Conservation (phyloP, 805 yeast genomes). For the Candida argentea region DNA sequence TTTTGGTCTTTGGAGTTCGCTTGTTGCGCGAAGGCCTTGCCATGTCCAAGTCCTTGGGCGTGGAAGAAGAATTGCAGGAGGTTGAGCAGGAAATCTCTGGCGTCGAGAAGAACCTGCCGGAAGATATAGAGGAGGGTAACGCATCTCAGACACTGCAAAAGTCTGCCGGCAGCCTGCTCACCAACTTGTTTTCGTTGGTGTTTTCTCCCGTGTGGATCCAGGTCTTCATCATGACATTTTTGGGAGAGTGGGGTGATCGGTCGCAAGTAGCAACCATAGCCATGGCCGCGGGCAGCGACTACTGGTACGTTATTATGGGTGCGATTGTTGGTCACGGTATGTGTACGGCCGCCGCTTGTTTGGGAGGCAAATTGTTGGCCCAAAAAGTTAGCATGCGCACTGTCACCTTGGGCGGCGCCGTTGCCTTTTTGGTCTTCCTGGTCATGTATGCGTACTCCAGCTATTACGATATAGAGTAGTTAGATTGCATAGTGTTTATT, state of each 20-base stretch:
- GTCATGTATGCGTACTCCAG: slow-evolving; percentile 72
- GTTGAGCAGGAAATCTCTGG: slow-evolving; percentile 88
- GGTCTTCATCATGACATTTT: slow-evolving; percentile 88
- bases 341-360: slow-evolving; percentile 84
- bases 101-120: slow-evolving; percentile 41
- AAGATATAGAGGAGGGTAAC: slow-evolving; percentile 52
- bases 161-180: slow-evolving; percentile 24
- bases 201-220: slow-evolving; percentile 90
- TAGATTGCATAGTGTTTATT: too few relatives aligned
- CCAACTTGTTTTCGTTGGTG: slow-evolving; percentile 49
- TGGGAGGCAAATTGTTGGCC: slow-evolving; percentile 89
- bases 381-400: slow-evolving; percentile 83
- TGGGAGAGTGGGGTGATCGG: slow-evolving; percentile 99
- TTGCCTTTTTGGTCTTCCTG: slow-evolving; percentile 77
- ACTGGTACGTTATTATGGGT: slow-evolving; percentile 81
- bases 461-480: slow-evolving; percentile 14
- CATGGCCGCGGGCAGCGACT: slow-evolving; percentile 94
- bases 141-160: slow-evolving; percentile 5
- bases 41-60: slow-evolving; percentile 78
- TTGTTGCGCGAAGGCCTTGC: slow-evolving; percentile 71
- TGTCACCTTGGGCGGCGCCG: slow-evolving; percentile 85
- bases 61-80: slow-evolving; percentile 91
- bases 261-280: slow-evolving; percentile 97
- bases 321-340: slow-evolving; percentile 82
- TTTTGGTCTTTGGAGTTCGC: slow-evolving; percentile 72